Evolutionary conservation across 1,284 basidiomycete genomes (phyloP).

Genomic region (Puccinia polysora): DNA sequence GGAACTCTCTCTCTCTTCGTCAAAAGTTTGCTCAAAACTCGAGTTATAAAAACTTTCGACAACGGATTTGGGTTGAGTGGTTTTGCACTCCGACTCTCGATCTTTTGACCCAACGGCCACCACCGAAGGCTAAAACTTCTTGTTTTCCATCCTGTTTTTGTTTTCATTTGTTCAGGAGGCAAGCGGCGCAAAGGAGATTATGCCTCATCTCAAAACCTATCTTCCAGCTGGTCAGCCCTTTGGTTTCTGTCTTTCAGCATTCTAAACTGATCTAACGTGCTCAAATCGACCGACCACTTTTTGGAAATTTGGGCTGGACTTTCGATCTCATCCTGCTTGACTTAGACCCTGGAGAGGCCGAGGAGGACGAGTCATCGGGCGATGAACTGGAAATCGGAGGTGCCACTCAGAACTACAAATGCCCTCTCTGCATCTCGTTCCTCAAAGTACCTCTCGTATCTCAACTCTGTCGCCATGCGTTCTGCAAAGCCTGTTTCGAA

Average conservation of each 20-base stretch:
- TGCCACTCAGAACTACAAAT: slow-evolving; percentile 34
- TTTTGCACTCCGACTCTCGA: background rate
- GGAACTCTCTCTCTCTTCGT: slow-evolving; percentile 35
- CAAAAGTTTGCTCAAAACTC: slow-evolving; percentile 30
- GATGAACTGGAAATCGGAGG: slow-evolving; percentile 40
- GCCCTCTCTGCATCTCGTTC: slow-evolving; percentile 33
- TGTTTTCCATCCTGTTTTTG: background rate
- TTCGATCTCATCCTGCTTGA: too few relatives aligned
- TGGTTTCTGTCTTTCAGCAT: background rate
- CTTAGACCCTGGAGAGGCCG: slow-evolving; percentile 15
- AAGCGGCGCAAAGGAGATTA: slow-evolving; percentile 3
- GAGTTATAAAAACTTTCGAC: slow-evolving; percentile 26
- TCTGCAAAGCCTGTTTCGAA: slow-evolving; percentile 37
- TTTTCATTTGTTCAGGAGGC: slow-evolving; percentile 10
- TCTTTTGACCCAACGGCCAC: background rate
- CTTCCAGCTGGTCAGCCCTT: slow-evolving; percentile 28
- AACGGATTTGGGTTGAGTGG: slow-evolving; percentile 37
- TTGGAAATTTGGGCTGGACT: too few relatives aligned
- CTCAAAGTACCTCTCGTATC: slow-evolving; percentile 28
- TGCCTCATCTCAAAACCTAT: slow-evolving; percentile 33
- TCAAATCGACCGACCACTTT: too few relatives aligned
- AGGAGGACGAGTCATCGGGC: slow-evolving; percentile 21
- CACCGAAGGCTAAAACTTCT: background rate
- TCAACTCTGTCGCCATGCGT: slow-evolving; percentile 21
- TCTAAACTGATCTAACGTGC: too few relatives aligned